A percentile compares a stretch with the other conserved stretches of the same genome.
Evolutionary conservation across 1,139 yeast species (phyloP).

Genomic region (Candida dubliniensis): DNA sequence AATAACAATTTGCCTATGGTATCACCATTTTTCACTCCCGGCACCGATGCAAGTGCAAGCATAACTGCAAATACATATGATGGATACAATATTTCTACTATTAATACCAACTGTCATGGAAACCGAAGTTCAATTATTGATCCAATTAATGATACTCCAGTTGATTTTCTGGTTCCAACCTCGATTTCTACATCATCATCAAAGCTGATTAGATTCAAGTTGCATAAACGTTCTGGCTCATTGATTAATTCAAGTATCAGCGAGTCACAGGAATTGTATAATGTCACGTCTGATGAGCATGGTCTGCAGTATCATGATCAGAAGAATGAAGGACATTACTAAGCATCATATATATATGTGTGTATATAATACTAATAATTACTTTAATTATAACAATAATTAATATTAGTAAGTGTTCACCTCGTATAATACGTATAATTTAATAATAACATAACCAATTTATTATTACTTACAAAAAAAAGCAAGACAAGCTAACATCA

Average conservation of each 20-base stretch:
- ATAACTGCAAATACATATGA: too few relatives aligned
- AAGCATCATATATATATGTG: neutral
- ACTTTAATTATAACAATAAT: neutral
- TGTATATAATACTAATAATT: too few relatives aligned
- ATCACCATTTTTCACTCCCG: constrained; percentile 9
- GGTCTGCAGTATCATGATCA: constrained; percentile 19
- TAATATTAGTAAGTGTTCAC: neutral
- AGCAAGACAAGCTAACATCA: too few relatives aligned
- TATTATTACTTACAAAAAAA: too few relatives aligned
- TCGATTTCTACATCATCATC: neutral
- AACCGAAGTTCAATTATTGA: constrained; percentile 28
- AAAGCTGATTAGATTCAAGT: neutral
- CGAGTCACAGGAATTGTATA: constrained; percentile 22
- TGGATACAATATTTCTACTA: too few relatives aligned
- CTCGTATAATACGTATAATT: too few relatives aligned
- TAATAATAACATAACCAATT: too few relatives aligned
- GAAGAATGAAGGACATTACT: too few relatives aligned
- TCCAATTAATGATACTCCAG: constrained; percentile 45
- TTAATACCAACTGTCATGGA: constrained; percentile 1
- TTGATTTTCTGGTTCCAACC: constrained; percentile 37
- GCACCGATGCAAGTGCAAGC: neutral
- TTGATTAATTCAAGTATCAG: constrained; percentile 20
- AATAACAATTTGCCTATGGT: neutral
- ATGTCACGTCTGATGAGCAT: constrained; percentile 23
- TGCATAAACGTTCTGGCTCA: constrained; percentile 19